A percentile compares a stretch with the other conserved stretches of the same genome.
These are phyloP conservation scores for Haberlea rhodopensis DNA, from an alignment of 257 asterid species.

Conservation along the genomic window DNA sequence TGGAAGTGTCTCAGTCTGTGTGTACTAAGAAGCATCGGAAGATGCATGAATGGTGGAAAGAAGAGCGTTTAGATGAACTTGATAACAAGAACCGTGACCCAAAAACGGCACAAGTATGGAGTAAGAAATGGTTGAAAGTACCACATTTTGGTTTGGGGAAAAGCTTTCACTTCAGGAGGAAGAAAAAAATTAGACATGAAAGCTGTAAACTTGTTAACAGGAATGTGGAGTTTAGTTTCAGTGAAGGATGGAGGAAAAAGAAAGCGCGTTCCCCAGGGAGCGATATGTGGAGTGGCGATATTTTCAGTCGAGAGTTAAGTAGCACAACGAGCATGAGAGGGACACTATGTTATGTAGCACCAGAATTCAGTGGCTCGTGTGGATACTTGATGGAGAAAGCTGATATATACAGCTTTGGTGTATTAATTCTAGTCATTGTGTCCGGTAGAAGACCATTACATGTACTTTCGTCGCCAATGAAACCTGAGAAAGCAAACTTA, in stretches of 20 bases:
- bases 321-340: slow-evolving; percentile 99
- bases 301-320: slow-evolving; percentile 86
- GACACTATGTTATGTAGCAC: slow-evolving; percentile 85
- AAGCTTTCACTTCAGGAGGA: slow-evolving; percentile 41
- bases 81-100: slow-evolving; percentile 36
- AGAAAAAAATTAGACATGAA: slow-evolving; percentile 28
- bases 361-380: slow-evolving; percentile 64
- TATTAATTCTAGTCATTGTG: slow-evolving; percentile 69
- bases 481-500: slow-evolving; percentile 80
- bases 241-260: slow-evolving; percentile 60
- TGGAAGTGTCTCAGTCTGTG: neutral
- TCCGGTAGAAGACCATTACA: slow-evolving; percentile 94
- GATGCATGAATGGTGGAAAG: slow-evolving; percentile 99
- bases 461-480: slow-evolving; percentile 88
- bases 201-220: slow-evolving; percentile 27
- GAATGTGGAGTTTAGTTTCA: slow-evolving; percentile 67
- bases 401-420: slow-evolving; percentile 89
- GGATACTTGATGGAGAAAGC: slow-evolving; percentile 82
- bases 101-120: slow-evolving; percentile 29
- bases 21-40: slow-evolving; percentile 38
- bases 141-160: slow-evolving; percentile 71
- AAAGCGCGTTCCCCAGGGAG: slow-evolving; percentile 55
- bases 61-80: slow-evolving; percentile 64
- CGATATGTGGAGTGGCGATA: slow-evolving; percentile 82
- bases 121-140: slow-evolving; percentile 37